These are phyloP conservation scores for Parathielavia hyrcaniae DNA, from an alignment of 495 filamentous ascomycete species.

Conservation along the genomic window DNA sequence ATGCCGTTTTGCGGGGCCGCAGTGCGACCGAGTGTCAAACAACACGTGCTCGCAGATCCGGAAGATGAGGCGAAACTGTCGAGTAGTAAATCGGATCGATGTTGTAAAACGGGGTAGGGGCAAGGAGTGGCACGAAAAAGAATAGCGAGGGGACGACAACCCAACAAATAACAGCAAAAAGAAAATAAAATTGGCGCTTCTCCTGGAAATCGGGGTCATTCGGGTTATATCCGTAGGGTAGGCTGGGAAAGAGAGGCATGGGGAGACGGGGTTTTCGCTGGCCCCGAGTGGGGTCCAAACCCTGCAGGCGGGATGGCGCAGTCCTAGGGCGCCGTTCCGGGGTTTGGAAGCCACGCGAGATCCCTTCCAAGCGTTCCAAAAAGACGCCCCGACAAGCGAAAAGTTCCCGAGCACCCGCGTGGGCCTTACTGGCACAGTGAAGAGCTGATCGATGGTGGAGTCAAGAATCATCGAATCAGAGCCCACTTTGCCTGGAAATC, in stretches of 20 bases:
- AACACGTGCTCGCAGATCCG: neutral
- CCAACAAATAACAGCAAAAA: neutral
- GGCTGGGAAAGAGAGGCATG: conserved; percentile 12
- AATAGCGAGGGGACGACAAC: neutral
- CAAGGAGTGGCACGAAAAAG: conserved; percentile 18
- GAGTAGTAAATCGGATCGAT: neutral
- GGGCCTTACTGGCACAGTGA: neutral
- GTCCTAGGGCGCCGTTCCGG: neutral
- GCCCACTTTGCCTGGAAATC: too few species aligned
- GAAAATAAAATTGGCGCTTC: neutral
- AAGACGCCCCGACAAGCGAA: neutral
- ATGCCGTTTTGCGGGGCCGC: conserved; percentile 2
- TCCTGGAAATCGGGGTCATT: neutral
- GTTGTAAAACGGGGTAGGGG: neutral
- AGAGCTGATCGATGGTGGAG: too few species aligned
- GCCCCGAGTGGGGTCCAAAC: conserved; percentile 18
- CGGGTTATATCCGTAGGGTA: too few species aligned
- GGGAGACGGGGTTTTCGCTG: conserved; percentile 21
- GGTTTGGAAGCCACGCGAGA: neutral
- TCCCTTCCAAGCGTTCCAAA: neutral
- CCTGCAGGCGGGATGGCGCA: conserved; percentile 9
- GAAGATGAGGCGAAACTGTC: neutral
- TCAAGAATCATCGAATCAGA: too few species aligned
- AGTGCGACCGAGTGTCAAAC: neutral
- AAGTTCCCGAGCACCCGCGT: conserved; percentile 8